phyloP scores from a whole-genome alignment of 2,329 filamentous ascomycete genomes.

The Colletotrichum lentis region DNA sequence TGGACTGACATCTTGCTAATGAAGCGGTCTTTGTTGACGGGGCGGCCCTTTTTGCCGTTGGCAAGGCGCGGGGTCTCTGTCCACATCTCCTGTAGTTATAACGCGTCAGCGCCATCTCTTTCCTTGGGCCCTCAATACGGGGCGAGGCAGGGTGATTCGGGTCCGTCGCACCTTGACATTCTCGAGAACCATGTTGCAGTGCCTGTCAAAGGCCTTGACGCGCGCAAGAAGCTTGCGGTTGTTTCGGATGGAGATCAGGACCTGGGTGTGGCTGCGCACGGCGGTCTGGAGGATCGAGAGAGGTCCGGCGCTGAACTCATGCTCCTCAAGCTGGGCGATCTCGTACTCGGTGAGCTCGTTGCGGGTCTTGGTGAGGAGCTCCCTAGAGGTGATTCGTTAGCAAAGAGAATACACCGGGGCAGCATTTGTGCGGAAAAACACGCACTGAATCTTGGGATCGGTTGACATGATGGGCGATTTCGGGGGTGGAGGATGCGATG shows the following conservation, averaged over 20 bases:
- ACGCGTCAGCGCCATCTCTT: slow-evolving; percentile 12
- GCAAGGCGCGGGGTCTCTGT: slow-evolving; percentile 87
- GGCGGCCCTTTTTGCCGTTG: slow-evolving; percentile 85
- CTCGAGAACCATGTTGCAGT: slow-evolving; percentile 99
- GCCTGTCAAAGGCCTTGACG: slow-evolving; percentile 97
- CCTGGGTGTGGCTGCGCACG: slow-evolving; percentile 91
- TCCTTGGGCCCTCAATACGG: background rate
- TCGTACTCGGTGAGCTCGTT: slow-evolving; percentile 94
- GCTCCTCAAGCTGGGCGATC: slow-evolving; percentile 73
- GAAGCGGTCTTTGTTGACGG: slow-evolving; percentile 97
- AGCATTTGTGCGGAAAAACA: slow-evolving; percentile 35
- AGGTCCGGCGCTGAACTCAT: slow-evolving; percentile 63
- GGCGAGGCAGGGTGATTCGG: background rate
- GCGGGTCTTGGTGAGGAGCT: slow-evolving; percentile 88
- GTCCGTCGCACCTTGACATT: slow-evolving; percentile 67
- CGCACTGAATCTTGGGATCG: slow-evolving; percentile 77
- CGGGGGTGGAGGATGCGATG: slow-evolving; percentile 36
- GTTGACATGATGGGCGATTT: slow-evolving; percentile 44
- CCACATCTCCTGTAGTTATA: slow-evolving; percentile 81
- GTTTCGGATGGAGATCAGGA: slow-evolving; percentile 96
- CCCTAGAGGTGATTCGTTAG: slow-evolving; percentile 63
- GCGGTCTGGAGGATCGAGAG: slow-evolving; percentile 96
- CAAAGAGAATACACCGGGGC: slow-evolving; percentile 1
- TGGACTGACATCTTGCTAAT: slow-evolving; percentile 92
- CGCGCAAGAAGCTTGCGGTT: slow-evolving; percentile 97